A percentile compares a stretch with the other conserved stretches of the same genome.
Evolutionary conservation across 305 asterid genomes (phyloP).

Genomic region (Rubia balearica): DNA sequence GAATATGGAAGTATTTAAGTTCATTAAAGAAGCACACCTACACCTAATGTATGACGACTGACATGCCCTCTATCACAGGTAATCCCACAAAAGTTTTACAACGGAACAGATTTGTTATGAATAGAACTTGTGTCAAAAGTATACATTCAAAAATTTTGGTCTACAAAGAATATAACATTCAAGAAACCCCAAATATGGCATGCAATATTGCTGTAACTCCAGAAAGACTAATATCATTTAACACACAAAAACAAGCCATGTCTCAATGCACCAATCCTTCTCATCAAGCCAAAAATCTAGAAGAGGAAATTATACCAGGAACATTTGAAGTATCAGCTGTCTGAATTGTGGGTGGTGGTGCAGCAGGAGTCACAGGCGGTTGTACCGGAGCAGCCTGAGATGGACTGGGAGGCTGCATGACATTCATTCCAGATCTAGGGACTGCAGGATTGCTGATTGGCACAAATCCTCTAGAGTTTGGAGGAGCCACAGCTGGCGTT

Average conservation of each 20-base stretch:
- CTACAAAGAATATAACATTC: neutral
- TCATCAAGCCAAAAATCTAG: neutral
- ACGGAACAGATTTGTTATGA: too few species aligned
- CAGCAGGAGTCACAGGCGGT: constrained; percentile 64
- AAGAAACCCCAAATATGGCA: neutral
- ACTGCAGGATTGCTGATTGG: constrained; percentile 53
- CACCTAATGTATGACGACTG: neutral
- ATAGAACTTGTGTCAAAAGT: neutral
- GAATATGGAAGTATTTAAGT: neutral
- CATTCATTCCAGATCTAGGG: constrained; percentile 70
- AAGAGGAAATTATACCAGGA: constrained; percentile 52
- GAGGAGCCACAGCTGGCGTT: constrained; percentile 61
- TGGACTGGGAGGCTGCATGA: constrained; percentile 76
- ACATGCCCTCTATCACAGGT: neutral
- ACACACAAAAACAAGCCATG: neutral
- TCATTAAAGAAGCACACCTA: neutral
- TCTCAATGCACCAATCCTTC: neutral
- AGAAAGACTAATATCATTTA: neutral
- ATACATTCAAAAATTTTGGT: neutral
- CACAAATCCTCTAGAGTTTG: constrained; percentile 60
- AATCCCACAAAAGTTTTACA: neutral
- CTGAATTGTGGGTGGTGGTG: constrained; percentile 96
- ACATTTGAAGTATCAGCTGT: constrained; percentile 94
- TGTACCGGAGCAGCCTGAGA: constrained; percentile 53
- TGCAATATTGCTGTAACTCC: neutral